Evolutionary conservation across 305 asterid species (phyloP).

Genomic region (Fraxinus latifolia): DNA sequence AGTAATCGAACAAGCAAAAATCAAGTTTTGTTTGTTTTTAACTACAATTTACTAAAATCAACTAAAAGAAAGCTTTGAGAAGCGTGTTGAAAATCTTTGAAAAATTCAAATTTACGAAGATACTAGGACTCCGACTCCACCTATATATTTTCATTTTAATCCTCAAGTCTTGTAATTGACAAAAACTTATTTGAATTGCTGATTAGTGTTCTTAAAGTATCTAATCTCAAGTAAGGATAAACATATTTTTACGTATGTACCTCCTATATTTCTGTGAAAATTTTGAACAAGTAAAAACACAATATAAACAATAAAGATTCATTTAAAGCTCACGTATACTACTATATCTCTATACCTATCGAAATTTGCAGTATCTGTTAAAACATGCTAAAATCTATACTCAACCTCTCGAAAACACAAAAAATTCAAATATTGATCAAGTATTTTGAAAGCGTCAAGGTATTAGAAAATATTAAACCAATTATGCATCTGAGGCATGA

Average conservation of each 20-base stretch:
- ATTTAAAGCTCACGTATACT: not conserved
- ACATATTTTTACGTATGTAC: not conserved
- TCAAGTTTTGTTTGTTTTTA: not conserved
- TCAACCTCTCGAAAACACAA: not conserved
- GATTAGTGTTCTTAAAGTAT: not conserved
- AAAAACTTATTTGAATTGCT: not conserved
- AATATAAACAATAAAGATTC: not conserved
- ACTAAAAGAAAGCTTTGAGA: not conserved
- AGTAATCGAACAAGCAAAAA: not conserved
- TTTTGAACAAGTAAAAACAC: not conserved
- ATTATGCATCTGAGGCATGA: not conserved
- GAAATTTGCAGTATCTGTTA: not conserved
- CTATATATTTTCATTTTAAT: not conserved
- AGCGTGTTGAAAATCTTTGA: no score
- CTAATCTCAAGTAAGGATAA: not conserved
- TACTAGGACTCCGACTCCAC: not conserved
- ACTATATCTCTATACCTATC: not conserved
- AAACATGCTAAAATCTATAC: not conserved
- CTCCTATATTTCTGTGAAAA: no score
- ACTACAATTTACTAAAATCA: not conserved
- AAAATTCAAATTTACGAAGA: not conserved
- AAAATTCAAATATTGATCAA: not conserved
- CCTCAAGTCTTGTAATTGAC: not conserved
- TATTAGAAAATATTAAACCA: not conserved
- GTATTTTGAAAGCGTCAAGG: not conserved